These are phyloP conservation scores for Gossypium davidsonii DNA, from an alignment of 441 rosid genomes.

Conservation along the genomic window DNA sequence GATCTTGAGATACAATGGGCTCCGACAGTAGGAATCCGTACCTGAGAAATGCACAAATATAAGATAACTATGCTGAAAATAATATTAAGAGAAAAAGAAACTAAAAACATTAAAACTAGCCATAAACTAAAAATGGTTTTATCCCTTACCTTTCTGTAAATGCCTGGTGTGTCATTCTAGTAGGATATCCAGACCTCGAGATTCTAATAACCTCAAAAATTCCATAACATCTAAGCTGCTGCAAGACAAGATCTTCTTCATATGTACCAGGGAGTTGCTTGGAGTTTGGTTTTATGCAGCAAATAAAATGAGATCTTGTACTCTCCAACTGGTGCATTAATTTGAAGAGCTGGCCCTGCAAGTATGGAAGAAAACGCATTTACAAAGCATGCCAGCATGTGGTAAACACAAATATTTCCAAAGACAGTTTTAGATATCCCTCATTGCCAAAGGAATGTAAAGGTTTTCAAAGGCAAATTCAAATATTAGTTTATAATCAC, in stretches of 20 bases:
- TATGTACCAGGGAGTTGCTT: slow-evolving; percentile 59
- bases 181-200: slow-evolving; percentile 85
- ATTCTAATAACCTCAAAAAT: slow-evolving; percentile 81
- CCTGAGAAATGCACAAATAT: slow-evolving; percentile 35
- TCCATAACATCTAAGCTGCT: slow-evolving; percentile 86
- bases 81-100: background rate
- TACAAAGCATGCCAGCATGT: background rate
- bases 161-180: slow-evolving; percentile 81
- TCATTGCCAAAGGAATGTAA: background rate
- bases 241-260: slow-evolving; percentile 67
- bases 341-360: slow-evolving; percentile 82
- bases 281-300: slow-evolving; percentile 80
- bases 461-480: background rate
- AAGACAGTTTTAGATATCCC: background rate
- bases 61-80: background rate
- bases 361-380: slow-evolving; percentile 14
- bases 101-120: background rate
- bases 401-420: background rate
- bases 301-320: slow-evolving; percentile 84
- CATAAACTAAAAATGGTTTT: background rate
- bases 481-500: background rate
- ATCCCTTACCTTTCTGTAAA: slow-evolving; percentile 64
- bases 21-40: slow-evolving; percentile 59
- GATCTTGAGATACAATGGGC: slow-evolving; percentile 45
- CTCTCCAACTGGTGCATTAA: slow-evolving; percentile 78